phyloP scores from a whole-genome alignment of 108 stramenopile genomes.

The Nannochloropsis salina region DNA sequence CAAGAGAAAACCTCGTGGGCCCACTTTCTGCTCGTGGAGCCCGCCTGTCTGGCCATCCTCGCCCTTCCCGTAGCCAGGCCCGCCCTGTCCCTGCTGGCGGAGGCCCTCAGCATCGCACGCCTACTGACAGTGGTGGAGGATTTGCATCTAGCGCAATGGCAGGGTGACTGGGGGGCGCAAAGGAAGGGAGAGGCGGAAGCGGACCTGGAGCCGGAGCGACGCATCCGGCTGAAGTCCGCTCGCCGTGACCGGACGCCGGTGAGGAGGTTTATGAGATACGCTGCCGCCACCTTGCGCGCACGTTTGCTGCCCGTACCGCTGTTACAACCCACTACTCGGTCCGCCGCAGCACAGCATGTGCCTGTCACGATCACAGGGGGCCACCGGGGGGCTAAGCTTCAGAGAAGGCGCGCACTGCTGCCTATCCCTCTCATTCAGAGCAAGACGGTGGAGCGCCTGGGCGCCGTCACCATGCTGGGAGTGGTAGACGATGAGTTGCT shows the following conservation, averaged over 20 bases:
- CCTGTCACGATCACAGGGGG: not conserved
- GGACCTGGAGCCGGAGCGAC: conserved; percentile 16
- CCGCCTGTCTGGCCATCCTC: not conserved
- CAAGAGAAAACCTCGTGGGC: not conserved
- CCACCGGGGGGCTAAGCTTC: not conserved
- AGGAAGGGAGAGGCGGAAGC: not conserved
- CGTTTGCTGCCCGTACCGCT: not conserved
- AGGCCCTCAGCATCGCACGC: not conserved
- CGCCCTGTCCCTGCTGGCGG: not conserved
- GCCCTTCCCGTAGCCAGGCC: not conserved
- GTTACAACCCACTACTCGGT: not conserved
- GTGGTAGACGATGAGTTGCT: conserved; percentile 50
- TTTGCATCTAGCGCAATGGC: not conserved
- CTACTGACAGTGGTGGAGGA: not conserved
- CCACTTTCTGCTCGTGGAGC: conserved; percentile 11
- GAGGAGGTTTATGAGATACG: not conserved
- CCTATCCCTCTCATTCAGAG: conserved; percentile 47
- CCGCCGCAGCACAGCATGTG: not conserved
- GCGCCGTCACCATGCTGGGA: conserved; percentile 46
- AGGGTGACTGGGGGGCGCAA: not conserved
- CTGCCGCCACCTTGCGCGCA: not conserved
- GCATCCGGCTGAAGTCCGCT: not conserved
- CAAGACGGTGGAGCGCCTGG: conserved; percentile 43
- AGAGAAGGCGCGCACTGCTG: conserved; percentile 20
- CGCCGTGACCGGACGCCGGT: not conserved